A percentile compares a stretch with the other conserved stretches of the same genome.
phyloP scores from a whole-genome alignment of 495 filamentous ascomycete species.

The Aspergillus kassunensis region DNA sequence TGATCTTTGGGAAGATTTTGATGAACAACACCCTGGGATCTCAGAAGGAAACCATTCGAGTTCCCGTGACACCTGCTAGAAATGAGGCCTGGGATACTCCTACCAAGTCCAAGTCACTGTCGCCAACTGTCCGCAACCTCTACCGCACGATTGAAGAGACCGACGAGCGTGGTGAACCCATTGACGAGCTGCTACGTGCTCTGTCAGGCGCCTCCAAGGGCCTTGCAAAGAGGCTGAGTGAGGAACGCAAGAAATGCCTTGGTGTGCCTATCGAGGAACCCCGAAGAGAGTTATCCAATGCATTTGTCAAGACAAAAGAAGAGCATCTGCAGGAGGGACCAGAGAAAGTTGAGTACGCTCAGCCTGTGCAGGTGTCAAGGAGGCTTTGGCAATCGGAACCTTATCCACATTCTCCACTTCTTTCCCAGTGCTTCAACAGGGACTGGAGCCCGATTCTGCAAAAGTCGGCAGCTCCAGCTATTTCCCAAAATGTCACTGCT shows the following conservation, averaged over 20 bases:
- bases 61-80: not conserved
- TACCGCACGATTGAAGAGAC: slow-evolving; percentile 27
- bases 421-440: slow-evolving; percentile 13
- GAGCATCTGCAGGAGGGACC: not conserved
- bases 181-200: slow-evolving; percentile 22
- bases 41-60: not conserved
- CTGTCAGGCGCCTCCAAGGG: slow-evolving; percentile 20
- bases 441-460: slow-evolving; percentile 19
- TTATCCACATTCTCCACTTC: slow-evolving; percentile 10
- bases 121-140: slow-evolving; percentile 17
- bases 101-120: slow-evolving; percentile 10
- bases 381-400: slow-evolving; percentile 17
- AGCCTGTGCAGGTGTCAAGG: slow-evolving; percentile 8
- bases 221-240: slow-evolving; percentile 7
- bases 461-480: slow-evolving; percentile 21
- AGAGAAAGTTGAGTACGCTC: slow-evolving; percentile 4
- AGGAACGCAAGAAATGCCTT: slow-evolving; percentile 4
- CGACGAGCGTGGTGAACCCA: slow-evolving; percentile 17
- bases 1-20: slow-evolving; percentile 11
- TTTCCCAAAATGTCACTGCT: slow-evolving; percentile 29
- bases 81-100: slow-evolving; percentile 2
- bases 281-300: not conserved
- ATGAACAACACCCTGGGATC: not conserved
- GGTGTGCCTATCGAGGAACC: not conserved
- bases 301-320: not conserved